These are phyloP conservation scores for Hypoxylon fragiforme DNA, from an alignment of 495 filamentous ascomycete genomes.

Conservation along the genomic window DNA sequence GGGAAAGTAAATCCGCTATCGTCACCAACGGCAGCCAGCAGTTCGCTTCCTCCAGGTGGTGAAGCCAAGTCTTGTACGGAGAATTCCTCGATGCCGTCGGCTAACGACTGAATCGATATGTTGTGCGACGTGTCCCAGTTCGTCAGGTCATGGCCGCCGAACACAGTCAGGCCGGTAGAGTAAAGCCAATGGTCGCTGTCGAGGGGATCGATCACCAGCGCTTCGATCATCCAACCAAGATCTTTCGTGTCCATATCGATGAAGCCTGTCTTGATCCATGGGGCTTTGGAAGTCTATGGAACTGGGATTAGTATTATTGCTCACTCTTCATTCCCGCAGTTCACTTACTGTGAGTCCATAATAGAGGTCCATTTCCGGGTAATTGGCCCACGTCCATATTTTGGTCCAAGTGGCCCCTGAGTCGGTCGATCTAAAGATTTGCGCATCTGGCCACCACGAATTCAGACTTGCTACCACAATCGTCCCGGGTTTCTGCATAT, in stretches of 20 bases:
- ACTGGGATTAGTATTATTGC: conserved; percentile 19
- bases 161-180: conserved; percentile 60
- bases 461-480: conserved; percentile 60
- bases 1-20: conserved; percentile 58
- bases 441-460: conserved; percentile 62
- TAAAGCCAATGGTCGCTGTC: conserved; percentile 65
- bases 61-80: conserved; percentile 56
- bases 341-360: conserved; percentile 47
- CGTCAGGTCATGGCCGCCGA: conserved; percentile 54
- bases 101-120: conserved; percentile 54
- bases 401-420: conserved; percentile 57
- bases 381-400: conserved; percentile 55
- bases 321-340: conserved; percentile 22
- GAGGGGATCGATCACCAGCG: conserved; percentile 60
- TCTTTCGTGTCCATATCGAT: conserved; percentile 51
- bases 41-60: conserved; percentile 55
- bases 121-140: conserved; percentile 56
- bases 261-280: conserved; percentile 54
- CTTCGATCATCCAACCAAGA: conserved; percentile 67
- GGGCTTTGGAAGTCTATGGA: conserved; percentile 45
- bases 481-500: conserved; percentile 58
- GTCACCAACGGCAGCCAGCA: conserved; percentile 62
- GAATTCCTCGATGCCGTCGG: conserved; percentile 63
- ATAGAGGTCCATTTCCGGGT: conserved; percentile 51
- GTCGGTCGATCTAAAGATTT: conserved; percentile 57